phyloP scores from a whole-genome alignment of 2,329 filamentous ascomycete species.

The Scedosporium aurantiacum region DNA sequence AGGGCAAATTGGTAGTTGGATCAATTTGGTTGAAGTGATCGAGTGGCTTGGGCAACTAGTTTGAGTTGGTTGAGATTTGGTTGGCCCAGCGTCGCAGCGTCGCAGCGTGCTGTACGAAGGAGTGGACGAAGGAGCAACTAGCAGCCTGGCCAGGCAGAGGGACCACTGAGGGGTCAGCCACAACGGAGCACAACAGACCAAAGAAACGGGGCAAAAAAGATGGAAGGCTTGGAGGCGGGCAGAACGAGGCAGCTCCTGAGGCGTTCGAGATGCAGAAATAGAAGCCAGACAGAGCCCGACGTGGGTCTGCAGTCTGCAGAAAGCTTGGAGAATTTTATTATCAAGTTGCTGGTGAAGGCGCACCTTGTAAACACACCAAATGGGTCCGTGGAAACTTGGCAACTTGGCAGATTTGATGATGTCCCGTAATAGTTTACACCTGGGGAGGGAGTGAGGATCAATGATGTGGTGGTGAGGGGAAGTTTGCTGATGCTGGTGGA shows the following conservation, averaged over 20 bases:
- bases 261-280: neutral
- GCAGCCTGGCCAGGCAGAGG: neutral
- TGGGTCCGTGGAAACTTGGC: neutral
- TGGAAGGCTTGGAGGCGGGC: neutral
- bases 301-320: neutral
- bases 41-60: neutral
- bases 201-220: neutral
- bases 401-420: neutral
- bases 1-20: neutral
- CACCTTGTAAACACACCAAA: neutral
- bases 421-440: neutral
- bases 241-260: too few relatives aligned
- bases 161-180: neutral
- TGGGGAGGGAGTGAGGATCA: neutral
- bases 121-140: too few relatives aligned
- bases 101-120: too few relatives aligned
- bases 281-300: neutral
- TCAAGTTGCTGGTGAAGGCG: neutral
- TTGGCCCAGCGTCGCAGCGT: too few relatives aligned
- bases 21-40: neutral
- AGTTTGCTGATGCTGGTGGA: neutral
- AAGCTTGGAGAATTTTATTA: neutral
- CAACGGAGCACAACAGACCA: neutral
- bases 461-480: neutral
- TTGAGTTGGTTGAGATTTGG: neutral